These are phyloP conservation scores for Flaveria brownii DNA, from an alignment of 129 eudicot species.

Conservation along the genomic window DNA sequence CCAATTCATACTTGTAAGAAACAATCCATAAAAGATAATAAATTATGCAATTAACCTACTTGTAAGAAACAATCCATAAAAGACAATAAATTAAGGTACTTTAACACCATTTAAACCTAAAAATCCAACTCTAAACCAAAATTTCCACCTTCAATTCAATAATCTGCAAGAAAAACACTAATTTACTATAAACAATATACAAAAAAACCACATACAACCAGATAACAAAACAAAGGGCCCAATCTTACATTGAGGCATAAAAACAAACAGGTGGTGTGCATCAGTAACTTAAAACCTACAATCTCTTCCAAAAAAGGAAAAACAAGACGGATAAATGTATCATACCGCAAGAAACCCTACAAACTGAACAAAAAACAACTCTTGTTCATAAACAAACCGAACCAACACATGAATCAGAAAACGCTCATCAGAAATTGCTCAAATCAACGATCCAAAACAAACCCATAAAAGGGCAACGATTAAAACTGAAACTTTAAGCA, in stretches of 20 bases:
- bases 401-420: slow-evolving; percentile 2
- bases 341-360: slow-evolving; percentile 25
- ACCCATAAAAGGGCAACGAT: slow-evolving; percentile 24
- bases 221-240: slow-evolving; percentile 12
- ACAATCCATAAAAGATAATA: too few species aligned
- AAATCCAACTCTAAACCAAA: not conserved
- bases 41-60: slow-evolving; percentile 7
- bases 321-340: not conserved
- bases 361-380: slow-evolving; percentile 10
- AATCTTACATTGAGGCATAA: slow-evolving; percentile 24
- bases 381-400: slow-evolving; percentile 18
- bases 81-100: not conserved
- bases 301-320: slow-evolving; percentile 7
- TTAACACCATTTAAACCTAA: not conserved
- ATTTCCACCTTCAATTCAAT: not conserved
- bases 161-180: slow-evolving; percentile 8
- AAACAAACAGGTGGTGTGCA: slow-evolving; percentile 35
- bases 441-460: slow-evolving; percentile 17
- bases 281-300: slow-evolving; percentile 8
- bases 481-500: slow-evolving; percentile 2
- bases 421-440: slow-evolving; percentile 20
- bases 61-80: slow-evolving; percentile 3
- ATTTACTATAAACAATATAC: slow-evolving; percentile 4
- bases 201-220: slow-evolving; percentile 10
- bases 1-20: too few species aligned